Evolutionary conservation across 257 asterid species (phyloP), one percentile per base, ranked within the genome.

Genomic region (Solanum pinnatisectum): DNA sequence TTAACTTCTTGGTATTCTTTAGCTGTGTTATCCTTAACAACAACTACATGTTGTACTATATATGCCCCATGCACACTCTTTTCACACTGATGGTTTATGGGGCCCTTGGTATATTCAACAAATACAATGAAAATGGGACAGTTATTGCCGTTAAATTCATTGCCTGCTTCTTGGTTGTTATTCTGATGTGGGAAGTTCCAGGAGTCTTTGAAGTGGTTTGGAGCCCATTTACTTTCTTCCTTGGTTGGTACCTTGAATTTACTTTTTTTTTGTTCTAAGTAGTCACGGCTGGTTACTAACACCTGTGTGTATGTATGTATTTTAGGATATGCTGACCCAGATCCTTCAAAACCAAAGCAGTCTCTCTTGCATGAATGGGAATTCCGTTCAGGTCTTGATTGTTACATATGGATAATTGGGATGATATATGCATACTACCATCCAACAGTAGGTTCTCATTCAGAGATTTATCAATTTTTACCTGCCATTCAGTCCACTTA

Each of bases 51-150:
- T 83, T 95, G 68, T 95, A 96, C 92, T 96, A 95, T 91, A 95
- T 94, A 90, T 96, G 98, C 92, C 98, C 98, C 76, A 96, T 96
- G 99, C 98, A 94, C 89, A 95, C 98, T 39, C 98, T 96, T 85
- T 96, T 96, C 90, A 96, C 99, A 84, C 92, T 95, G 85, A 95
- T 96, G 98, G 98, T 96, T 72, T 96, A 94, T 88, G 98, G 96
- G 23, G 96, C 98, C 68, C 98, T 96, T 88, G 98, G 95, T 87
- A 92, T 95, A 87, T 93, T 91, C 91, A 94, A 92, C 92, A 94
- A 95, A 92, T 93, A 95, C 84, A 96, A 96, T 67, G 98, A 94
- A 27, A 93, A 87, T 35, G 98, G 98, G 44, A 88, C 89, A 36
- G 94, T 95, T 79, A 95, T 96, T 89, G 96, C 96, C 89, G 89